Evolutionary conservation across 2,329 filamentous ascomycete species (phyloP), one percentile per base, ranked within the genome.

Genomic region (Neonectria coccinea): DNA sequence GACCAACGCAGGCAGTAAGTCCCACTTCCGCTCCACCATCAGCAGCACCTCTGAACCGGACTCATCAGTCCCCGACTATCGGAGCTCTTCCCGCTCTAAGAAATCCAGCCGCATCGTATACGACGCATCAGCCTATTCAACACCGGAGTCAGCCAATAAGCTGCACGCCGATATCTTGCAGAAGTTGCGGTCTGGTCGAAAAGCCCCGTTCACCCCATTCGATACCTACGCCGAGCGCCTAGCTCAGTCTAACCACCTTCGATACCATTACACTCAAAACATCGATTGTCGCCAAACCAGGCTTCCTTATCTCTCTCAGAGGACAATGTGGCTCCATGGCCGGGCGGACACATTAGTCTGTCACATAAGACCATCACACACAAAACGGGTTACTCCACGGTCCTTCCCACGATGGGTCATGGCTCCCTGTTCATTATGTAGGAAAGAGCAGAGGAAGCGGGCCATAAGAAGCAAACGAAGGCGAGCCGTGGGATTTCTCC

Each of bases 291-390:
- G 7, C 5, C 33, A 54, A 39, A 39, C 12, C 5, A 54, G 20
- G 11, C 31, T 54, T 6, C n/a, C 16, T 18, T 36, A 5, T 25
- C 18, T 36, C n/a, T 33, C 51, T 3, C 7, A 12, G 22, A 54
- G 39, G 51, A 54, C 20, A 25, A n/a, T 27, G 20, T 54, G 11
- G 31, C 51, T 54, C 39, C 8, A 54, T 54, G 9, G 51, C 12
- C 12, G n/a, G 22, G 33, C 20, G 27, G 20, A 41, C 27, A 22
- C 11, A 39, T 9, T 54, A 18, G 14, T 18, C 12, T 54, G 14
- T 14, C 7, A 54, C 12, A n/a, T 25, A 14, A 54, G 33, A 36
- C 39, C 39, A 4, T 41, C 8, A 25, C 20, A 41, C 9, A 54
- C 18, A 8, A 25, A 42, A 16, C 2, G 16, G n/a, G 20, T 39